Evolutionary conservation across 140 eudicot species (phyloP).

Genomic region (Oenanthe javanica): DNA sequence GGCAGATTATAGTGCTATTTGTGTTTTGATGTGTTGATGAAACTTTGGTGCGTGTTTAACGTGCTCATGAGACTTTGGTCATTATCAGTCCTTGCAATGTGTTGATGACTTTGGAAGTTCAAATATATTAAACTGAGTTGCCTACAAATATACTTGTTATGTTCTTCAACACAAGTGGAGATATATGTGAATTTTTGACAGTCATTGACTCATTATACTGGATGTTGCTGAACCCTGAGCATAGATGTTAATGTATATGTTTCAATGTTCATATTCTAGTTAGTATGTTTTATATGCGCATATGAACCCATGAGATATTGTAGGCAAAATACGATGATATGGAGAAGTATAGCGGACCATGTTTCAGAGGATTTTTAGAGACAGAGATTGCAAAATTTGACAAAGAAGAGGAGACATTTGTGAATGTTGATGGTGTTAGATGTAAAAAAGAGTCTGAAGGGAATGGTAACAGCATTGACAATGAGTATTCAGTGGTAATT

Average conservation of each 20-base stretch:
- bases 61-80: not conserved
- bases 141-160: too few species aligned
- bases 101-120: not conserved
- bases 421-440: not conserved
- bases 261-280: not conserved
- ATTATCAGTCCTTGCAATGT: not conserved
- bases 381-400: not conserved
- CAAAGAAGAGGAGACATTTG: conserved; percentile 1
- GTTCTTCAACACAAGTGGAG: not conserved
- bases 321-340: not conserved
- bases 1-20: not conserved
- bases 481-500: conserved; percentile 9
- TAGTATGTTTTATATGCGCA: not conserved
- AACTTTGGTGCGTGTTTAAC: not conserved
- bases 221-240: not conserved
- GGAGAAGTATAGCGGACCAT: not conserved
- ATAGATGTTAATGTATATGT: too few species aligned
- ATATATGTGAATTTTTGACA: not conserved
- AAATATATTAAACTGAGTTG: too few species aligned
- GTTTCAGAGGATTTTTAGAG: not conserved
- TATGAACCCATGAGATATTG: not conserved
- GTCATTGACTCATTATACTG: not conserved
- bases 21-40: not conserved
- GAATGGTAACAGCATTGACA: not conserved
- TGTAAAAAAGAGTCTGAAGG: not conserved